Evolutionary conservation across 331 rosid genomes (phyloP), one percentile per base, ranked within the genome.

Genomic region (Dryas integrifolia): DNA sequence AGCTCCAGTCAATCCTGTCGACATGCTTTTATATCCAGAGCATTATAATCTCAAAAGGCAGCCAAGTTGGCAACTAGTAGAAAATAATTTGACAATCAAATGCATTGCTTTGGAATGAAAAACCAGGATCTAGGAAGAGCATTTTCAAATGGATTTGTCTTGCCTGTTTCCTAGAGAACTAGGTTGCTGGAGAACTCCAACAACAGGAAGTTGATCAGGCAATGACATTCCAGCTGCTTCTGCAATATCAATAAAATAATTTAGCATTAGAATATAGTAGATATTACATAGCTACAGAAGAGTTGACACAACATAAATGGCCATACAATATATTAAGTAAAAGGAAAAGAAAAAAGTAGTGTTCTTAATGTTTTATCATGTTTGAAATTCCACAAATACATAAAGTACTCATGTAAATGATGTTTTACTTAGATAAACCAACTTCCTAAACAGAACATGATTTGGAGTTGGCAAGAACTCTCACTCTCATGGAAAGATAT

Each of bases 111-210:
- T 39, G 18, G 39, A 70, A 63, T 70, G 72, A 74, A 79, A 66
- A 71, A 58, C 56, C 51, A 60, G 43, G 43, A 74, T 72, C 74
- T 72, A 56, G 67, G 77, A 52, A 84, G 35, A 69, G 67, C 70
- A 85, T 60, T 48, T 60, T 79, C 59, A 66, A 70, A 51, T 47
- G 61, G 58, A 76, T 65, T 15, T 74, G 64, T 81, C 95, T 85
- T 87, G 82, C 98, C 93, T 87, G 74, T 88, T 88, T 83, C 98
- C 92, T 41, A 38, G 72, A 75, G 95, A 88, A 87, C 82, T 74
- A 69, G 93, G 92, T 81, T 87, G 93, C 67, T 86, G 96, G 62
- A 90, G 90, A 87, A 90, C 96, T 78, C 82, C 90, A 62, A 83
- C 89, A 69, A 90, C 96, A 49, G 93, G 80, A 81, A 89, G 90